Base-by-base conservation (phyloP, 192 early-diverging fungal species). In the Gonapodya sp. region DNA sequence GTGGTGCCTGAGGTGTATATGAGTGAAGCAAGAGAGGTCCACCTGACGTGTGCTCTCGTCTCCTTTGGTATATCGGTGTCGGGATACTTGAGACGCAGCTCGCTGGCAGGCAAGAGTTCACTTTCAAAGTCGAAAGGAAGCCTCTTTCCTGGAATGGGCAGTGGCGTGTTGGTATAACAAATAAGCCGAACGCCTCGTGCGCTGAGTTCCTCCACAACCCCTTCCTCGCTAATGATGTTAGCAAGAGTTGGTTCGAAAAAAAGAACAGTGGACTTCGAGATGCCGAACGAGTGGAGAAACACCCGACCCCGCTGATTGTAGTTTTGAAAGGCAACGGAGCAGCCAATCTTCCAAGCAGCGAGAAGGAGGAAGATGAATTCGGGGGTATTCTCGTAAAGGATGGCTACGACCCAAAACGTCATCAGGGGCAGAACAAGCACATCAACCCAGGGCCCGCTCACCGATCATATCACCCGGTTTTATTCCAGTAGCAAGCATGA, bases 321-420 rank as follows among this genome's bases (percentile, higher is more conserved):
- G 75, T 77, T 77, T 33, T 77, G 75, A 33, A 77, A 77, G 2
- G 75, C 75, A 34, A 77, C 75, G 31, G 30, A 18, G 75, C 75
- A 77, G 2, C 75, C 75, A 33, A 77, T 77, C 75, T 77, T 77
- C 75, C 75, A 77, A 33, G 75, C 75, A 34, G 30, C 75, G 31
- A 77, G 75, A 33, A 77, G 75, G 31, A 77, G 34, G 75, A 77
- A 77, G 31, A 77, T 33, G 34, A 77, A 77, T 33, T 77, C 30
- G 18, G 75, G 75, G 75, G 34, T 32, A 33, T 32, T 18, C 34
- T 77, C 75, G 75, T 77, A 18, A 2, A 34, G 75, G 34, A 64
- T 64, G 46, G 46, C 46, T 64, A 64, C 46, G 46, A 64, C 8
- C n/a, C n/a, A 64, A 16, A 64, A 8, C 46, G 8, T 64, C 46